Percentiles rank a stretch among this genome's conserved stretches.
Evolutionary conservation across 768 basidiomycete species (phyloP).

Genomic region (Pleurotus giganteus): DNA sequence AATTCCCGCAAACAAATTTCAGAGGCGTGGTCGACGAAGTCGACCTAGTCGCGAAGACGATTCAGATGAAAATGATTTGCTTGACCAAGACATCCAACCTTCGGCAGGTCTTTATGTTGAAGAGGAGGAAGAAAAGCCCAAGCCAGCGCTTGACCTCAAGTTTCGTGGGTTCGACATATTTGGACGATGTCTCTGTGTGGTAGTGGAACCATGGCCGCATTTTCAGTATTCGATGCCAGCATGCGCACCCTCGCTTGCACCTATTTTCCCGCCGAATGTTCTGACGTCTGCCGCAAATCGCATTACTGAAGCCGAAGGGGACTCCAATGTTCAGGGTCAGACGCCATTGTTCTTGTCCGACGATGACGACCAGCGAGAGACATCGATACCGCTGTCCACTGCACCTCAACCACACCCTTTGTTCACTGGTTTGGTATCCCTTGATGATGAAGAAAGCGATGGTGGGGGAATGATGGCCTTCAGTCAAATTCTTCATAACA

Average conservation of each 20-base stretch:
- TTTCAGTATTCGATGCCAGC: slow-evolving; percentile 31
- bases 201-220: slow-evolving; percentile 79
- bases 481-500: slow-evolving; percentile 66
- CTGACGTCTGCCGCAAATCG: slow-evolving; percentile 26
- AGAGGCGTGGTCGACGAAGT: slow-evolving; percentile 11
- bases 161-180: slow-evolving; percentile 73
- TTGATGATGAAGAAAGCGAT: slow-evolving; percentile 29
- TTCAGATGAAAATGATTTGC: slow-evolving; percentile 13
- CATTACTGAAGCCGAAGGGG: slow-evolving; percentile 19
- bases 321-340: slow-evolving; percentile 30
- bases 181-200: slow-evolving; percentile 74
- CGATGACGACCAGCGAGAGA: slow-evolving; percentile 28
- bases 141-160: slow-evolving; percentile 60
- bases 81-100: slow-evolving; percentile 14
- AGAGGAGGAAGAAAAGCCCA: slow-evolving; percentile 72
- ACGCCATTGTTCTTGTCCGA: slow-evolving; percentile 81
- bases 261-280: slow-evolving; percentile 13
- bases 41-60: neutral
- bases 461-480: slow-evolving; percentile 67
- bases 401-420: slow-evolving; percentile 27
- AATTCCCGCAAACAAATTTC: slow-evolving; percentile 16
- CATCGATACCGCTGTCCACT: neutral
- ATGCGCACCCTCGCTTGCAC: slow-evolving; percentile 22
- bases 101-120: slow-evolving; percentile 47
- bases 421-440: slow-evolving; percentile 37